These are phyloP conservation scores for Dujonia santamariae DNA, from an alignment of 1,139 yeast species.

Conservation along the genomic window DNA sequence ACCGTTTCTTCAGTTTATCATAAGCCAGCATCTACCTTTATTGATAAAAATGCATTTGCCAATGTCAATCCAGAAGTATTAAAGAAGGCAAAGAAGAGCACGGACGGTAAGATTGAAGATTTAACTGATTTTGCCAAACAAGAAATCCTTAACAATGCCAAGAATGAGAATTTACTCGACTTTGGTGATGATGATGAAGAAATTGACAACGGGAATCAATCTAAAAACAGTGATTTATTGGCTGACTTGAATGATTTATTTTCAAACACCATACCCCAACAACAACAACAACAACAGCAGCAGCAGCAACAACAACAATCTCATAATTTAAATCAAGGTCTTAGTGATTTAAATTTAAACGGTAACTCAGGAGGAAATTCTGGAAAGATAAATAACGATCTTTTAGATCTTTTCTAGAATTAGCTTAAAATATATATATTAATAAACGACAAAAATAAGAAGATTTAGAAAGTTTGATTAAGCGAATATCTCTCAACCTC, in stretches of 20 bases:
- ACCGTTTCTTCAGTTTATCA: conserved; percentile 89
- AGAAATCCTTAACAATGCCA: conserved; percentile 64
- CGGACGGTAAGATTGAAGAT: conserved; percentile 58
- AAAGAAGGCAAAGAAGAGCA: background rate
- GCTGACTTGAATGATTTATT: conserved; percentile 73
- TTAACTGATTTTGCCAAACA: conserved; percentile 73
- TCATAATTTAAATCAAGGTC: conserved; percentile 11
- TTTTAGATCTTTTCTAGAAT: conserved; percentile 8
- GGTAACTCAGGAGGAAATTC: background rate
- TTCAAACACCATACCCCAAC: conserved; percentile 20
- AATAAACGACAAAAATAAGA: too few relatives aligned
- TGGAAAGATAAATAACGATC: conserved; percentile 4
- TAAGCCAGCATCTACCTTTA: conserved; percentile 72
- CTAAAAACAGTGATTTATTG: conserved; percentile 35
- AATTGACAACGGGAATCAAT: conserved; percentile 11
- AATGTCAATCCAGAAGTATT: conserved; percentile 8
- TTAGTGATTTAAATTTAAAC: conserved; percentile 21
- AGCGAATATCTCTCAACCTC: too few relatives aligned
- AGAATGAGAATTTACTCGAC: conserved; percentile 82
- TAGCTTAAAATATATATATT: too few relatives aligned
- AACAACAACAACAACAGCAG: conserved; percentile 8
- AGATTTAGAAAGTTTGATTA: too few relatives aligned
- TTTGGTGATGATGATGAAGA: conserved; percentile 58
- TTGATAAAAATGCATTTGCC: conserved; percentile 40
- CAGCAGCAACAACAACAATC: conserved; percentile 5